These are phyloP conservation scores for Diaporthe sp. DNA, from an alignment of 2,329 filamentous ascomycete genomes.

Conservation along the genomic window DNA sequence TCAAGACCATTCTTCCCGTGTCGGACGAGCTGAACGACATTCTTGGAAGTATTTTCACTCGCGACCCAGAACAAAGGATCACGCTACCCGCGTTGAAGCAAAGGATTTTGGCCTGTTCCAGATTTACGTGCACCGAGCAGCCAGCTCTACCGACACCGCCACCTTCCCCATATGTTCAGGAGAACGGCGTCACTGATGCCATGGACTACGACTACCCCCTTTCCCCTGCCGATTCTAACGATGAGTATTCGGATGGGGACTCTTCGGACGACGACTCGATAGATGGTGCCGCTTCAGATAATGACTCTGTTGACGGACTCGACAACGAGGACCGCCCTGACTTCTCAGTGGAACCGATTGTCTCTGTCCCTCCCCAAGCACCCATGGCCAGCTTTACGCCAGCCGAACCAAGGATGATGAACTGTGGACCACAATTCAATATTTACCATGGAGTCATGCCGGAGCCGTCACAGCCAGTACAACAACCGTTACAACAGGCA, in stretches of 20 bases:
- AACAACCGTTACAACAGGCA: slow-evolving; percentile 47
- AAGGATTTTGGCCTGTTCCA: slow-evolving; percentile 81
- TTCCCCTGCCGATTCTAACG: slow-evolving; percentile 63
- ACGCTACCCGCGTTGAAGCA: slow-evolving; percentile 83
- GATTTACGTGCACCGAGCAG: slow-evolving; percentile 75
- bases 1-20: slow-evolving; percentile 92
- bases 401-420: slow-evolving; percentile 58
- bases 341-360: slow-evolving; percentile 6
- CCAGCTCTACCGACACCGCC: slow-evolving; percentile 56
- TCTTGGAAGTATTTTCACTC: slow-evolving; percentile 87
- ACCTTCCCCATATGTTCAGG: slow-evolving; percentile 64
- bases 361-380: background rate
- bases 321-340: slow-evolving; percentile 58
- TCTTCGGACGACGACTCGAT: slow-evolving; percentile 56
- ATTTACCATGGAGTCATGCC: slow-evolving; percentile 59
- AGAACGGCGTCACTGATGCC: slow-evolving; percentile 59
- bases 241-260: slow-evolving; percentile 41
- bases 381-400: slow-evolving; percentile 57
- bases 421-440: slow-evolving; percentile 62
- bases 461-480: slow-evolving; percentile 54
- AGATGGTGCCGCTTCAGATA: slow-evolving; percentile 62
- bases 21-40: slow-evolving; percentile 92
- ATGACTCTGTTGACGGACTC: slow-evolving; percentile 67
- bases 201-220: slow-evolving; percentile 60
- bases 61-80: slow-evolving; percentile 86